phyloP scores from a whole-genome alignment of 192 early-diverging fungal species.

The Coemansia aciculifera region DNA sequence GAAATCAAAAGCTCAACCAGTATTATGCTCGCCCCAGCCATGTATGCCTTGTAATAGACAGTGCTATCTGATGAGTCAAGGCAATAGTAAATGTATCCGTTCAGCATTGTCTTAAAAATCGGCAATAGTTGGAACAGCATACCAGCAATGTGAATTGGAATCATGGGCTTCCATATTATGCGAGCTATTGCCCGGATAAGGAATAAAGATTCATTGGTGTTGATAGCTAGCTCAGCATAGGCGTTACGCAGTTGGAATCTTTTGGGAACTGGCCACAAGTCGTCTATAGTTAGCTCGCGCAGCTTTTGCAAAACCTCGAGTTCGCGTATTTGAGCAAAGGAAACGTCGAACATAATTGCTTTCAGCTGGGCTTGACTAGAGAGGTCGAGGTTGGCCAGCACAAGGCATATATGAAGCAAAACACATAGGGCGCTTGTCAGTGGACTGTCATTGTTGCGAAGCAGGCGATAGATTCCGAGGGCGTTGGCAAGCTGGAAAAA shows the following conservation, averaged over 20 bases:
- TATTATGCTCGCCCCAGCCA: background rate
- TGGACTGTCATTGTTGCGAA: background rate
- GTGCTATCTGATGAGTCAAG: conserved; percentile 17
- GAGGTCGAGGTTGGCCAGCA: conserved; percentile 15
- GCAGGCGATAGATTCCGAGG: conserved; percentile 13
- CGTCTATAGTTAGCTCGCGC: conserved; percentile 22
- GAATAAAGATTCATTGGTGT: conserved; percentile 30
- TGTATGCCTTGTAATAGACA: conserved; percentile 12
- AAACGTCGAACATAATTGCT: background rate
- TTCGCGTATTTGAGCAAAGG: conserved; percentile 15
- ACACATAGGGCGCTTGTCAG: background rate
- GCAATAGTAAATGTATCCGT: conserved; percentile 20
- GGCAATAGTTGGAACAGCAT: conserved; percentile 2
- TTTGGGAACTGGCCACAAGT: conserved; percentile 27
- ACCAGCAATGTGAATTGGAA: conserved; percentile 23
- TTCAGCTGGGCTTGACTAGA: conserved; percentile 10
- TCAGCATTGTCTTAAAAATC: conserved; percentile 1
- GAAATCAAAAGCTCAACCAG: background rate
- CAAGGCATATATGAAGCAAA: conserved; percentile 6
- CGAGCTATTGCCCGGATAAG: conserved; percentile 30
- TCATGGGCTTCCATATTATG: conserved; percentile 39
- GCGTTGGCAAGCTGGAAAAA: conserved; percentile 15
- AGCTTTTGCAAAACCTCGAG: conserved; percentile 16
- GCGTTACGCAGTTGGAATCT: conserved; percentile 11
- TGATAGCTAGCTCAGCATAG: conserved; percentile 21